Conservation (phyloP, 169 alveolate genomes). For the Plasmodium fragile region DNA sequence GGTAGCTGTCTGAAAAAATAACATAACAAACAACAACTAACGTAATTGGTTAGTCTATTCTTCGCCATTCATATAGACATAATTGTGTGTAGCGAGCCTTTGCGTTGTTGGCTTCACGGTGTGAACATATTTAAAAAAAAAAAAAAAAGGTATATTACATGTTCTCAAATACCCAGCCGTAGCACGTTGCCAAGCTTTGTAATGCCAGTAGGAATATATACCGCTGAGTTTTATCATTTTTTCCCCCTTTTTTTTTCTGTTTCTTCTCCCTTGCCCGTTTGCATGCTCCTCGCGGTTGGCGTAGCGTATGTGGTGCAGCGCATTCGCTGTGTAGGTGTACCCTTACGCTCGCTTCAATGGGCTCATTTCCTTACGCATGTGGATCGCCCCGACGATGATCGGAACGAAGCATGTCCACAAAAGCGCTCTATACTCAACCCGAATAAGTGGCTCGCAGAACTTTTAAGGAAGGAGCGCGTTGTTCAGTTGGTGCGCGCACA, state of each 20-base stretch:
- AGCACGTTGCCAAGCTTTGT: slow-evolving; percentile 91
- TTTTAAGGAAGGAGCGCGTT: background rate
- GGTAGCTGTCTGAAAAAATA: background rate
- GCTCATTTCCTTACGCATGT: background rate
- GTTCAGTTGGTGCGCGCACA: background rate
- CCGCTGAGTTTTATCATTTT: slow-evolving; percentile 74
- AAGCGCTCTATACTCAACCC: background rate
- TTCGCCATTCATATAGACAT: background rate
- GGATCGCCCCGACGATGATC: background rate
- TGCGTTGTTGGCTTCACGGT: background rate
- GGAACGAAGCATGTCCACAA: background rate
- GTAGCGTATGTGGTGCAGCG: background rate
- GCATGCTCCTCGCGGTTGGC: background rate
- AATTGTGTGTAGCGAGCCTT: background rate
- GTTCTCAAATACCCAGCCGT: slow-evolving; percentile 92
- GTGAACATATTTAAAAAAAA: background rate
- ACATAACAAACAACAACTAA: background rate
- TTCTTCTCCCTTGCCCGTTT: background rate
- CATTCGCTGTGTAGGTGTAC: background rate
- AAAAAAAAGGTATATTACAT: slow-evolving; percentile 77
- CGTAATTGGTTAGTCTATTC: background rate
- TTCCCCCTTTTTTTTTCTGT: background rate
- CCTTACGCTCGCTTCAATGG: background rate
- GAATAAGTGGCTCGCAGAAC: background rate
- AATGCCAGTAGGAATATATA: slow-evolving; percentile 88